Base-by-base conservation (phyloP, 139 green algal genomes). In the Chlamydomonas urium region DNA sequence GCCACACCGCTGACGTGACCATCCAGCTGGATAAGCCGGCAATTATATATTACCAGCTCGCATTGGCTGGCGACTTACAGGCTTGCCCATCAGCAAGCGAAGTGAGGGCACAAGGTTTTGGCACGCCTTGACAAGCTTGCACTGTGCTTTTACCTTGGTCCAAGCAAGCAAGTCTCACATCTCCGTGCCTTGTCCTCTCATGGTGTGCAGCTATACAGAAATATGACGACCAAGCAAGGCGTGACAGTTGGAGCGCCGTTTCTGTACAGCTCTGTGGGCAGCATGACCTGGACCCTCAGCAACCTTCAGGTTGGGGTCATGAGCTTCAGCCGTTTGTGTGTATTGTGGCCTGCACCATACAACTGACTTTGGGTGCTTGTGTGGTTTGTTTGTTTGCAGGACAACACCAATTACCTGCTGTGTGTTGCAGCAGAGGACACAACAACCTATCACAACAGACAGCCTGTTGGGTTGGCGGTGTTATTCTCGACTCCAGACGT, bases 391-490 rank as follows among this genome's bases (percentile, higher is more conserved):
- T 37, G 59, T 17, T n/a, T 68, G 21, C 59, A 74, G 23, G 71
- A 58, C 26, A 45, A 58, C 29, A 17, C 57, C 4, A 24, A 2
- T 10, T 75, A 74, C 26, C 67, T 53, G 3, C 36, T 81, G 2
- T 86, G 80, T 65, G n/a, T 75, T 23, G 59, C 79, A 2, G 80
- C 80, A 45, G 33, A 72, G 34, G 80, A 86, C 50, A 57, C 59
- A 5, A 79, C 76, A 0, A 31, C 28, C 17, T 61, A 60, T 47
- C 69, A 53, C 10, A 86, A 86, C 66, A 72, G 53, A 3, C 76
- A 83, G 73, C 1, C 42, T 28, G 26, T n/a, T 2, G n/a, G 36
- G 0, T 45, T 42, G 33, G 50, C 31, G 4, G 28, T 79, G 6
- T 23, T 28, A 36, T 83, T 86, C 33, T 4, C 31, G 2, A 69